Evolutionary conservation across 176 grass and related monocot species (phyloP).

Genomic region (Carex cristatella): DNA sequence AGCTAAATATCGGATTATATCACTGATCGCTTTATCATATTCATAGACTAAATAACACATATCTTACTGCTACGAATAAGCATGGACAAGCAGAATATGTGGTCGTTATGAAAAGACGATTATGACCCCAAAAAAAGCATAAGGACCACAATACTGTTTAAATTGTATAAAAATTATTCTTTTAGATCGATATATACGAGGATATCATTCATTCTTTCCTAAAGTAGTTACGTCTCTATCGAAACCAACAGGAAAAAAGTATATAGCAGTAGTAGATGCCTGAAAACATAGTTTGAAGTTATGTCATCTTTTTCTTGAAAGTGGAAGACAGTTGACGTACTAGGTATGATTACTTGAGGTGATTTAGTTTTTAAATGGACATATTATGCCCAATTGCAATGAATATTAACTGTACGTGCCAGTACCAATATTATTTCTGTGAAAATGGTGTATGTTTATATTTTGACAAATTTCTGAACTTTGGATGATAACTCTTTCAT

Average conservation of each 20-base stretch:
- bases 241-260: not conserved
- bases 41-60: not conserved
- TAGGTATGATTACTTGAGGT: not conserved
- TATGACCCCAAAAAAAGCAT: not conserved
- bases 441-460: not conserved
- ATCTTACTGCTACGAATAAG: not conserved
- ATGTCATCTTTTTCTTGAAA: not conserved
- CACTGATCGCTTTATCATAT: not conserved
- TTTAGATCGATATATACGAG: not conserved
- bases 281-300: not conserved
- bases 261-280: not conserved
- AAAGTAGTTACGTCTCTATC: not conserved
- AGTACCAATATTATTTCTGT: not conserved
- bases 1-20: not conserved
- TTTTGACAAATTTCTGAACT: not conserved
- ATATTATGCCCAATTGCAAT: not conserved
- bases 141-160: not conserved
- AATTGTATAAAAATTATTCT: no score
- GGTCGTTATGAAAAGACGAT: not conserved
- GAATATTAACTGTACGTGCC: not conserved
- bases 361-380: not conserved
- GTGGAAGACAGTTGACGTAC: not conserved
- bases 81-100: not conserved
- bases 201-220: not conserved
- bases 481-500: conserved; percentile 1